Percentiles rank a stretch among this genome's conserved stretches.
Conservation (phyloP, 768 basidiomycete species). For the Artomyces pyxidatus region DNA sequence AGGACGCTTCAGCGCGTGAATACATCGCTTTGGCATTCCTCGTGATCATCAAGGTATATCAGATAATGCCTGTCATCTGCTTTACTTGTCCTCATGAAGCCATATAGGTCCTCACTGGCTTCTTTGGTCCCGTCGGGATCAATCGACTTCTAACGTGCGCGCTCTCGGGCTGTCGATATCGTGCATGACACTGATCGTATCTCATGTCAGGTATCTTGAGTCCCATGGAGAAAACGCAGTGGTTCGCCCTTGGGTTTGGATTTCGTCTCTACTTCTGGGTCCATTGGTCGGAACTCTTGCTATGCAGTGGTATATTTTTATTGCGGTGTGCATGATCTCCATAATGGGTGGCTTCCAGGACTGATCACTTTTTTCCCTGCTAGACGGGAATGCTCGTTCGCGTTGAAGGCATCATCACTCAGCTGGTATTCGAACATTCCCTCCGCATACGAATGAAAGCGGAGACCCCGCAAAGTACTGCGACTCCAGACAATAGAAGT, state of each 20-base stretch:
- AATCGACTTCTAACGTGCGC: conserved; percentile 25
- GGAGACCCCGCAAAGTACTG: conserved; percentile 18
- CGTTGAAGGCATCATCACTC: conserved; percentile 40
- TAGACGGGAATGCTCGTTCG: conserved; percentile 33
- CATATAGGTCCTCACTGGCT: conserved; percentile 16
- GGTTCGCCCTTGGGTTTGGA: conserved; percentile 66
- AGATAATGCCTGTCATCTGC: neutral
- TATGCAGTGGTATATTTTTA: conserved; percentile 47
- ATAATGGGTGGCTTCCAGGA: neutral
- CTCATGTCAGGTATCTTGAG: conserved; percentile 46
- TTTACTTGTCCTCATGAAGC: too few species aligned
- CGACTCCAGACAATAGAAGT: neutral
- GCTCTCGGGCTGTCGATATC: neutral
- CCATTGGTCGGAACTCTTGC: conserved; percentile 34
- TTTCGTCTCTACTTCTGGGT: conserved; percentile 41
- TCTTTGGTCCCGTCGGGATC: conserved; percentile 25
- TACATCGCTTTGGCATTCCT: conserved; percentile 8
- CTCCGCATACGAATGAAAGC: conserved; percentile 45
- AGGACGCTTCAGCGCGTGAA: conserved; percentile 6
- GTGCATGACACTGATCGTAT: neutral
- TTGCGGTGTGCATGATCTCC: conserved; percentile 14
- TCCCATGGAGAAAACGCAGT: conserved; percentile 36
- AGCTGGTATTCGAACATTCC: conserved; percentile 48
- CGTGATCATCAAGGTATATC: neutral
- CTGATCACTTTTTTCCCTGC: neutral